Evolutionary conservation across 805 yeast genomes (phyloP), one percentile per base, ranked within the genome.

Genomic region (Wickerhamomyces hampshirensis): DNA sequence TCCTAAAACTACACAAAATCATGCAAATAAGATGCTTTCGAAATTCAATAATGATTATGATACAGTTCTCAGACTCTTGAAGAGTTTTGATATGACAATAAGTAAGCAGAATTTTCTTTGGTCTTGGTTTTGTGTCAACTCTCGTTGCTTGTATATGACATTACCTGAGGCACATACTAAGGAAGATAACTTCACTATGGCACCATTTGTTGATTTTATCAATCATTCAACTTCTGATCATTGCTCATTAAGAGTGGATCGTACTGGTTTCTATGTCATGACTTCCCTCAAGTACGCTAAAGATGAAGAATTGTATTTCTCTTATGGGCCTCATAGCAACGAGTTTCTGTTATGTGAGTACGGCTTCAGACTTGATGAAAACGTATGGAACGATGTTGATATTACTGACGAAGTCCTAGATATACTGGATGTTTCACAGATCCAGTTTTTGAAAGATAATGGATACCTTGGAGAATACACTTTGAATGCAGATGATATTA

Each of bases 301-400:
- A 34, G 55, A 50, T 4, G 78, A 78, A 12, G 94, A 89, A 54
- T 47, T 91, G 2, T 75, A 65, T 47, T 69, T 91, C 46, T 75
- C 81, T 34, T 91, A 91, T 55, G 98, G 98, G 1, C 79, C 96
- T 1, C 97, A 91, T 57, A 77, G 84, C 8, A 88, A 91, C 55
- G 87, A 78, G 33, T 85, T 85, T 46, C 60, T 91, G 23, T 62
- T 87, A 8, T 77, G 84, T 50, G 98, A 91, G 57, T 91, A 91
- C 53, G 98, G 97, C 1, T 91, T 91, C 63, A 67, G 69, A 26
- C 57, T 84, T 2, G 53, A 56, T 0, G 51, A 56, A 1, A 86
- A 87, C 53, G 60, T 56, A 15, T 84, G 89, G 87, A 80, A 86
- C 47, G 77, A 64, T 43, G 55, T 88, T 3, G 94, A 89, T 52